Evolutionary conservation across 805 yeast genomes (phyloP).

Genomic region (Yarrowia sp.): DNA sequence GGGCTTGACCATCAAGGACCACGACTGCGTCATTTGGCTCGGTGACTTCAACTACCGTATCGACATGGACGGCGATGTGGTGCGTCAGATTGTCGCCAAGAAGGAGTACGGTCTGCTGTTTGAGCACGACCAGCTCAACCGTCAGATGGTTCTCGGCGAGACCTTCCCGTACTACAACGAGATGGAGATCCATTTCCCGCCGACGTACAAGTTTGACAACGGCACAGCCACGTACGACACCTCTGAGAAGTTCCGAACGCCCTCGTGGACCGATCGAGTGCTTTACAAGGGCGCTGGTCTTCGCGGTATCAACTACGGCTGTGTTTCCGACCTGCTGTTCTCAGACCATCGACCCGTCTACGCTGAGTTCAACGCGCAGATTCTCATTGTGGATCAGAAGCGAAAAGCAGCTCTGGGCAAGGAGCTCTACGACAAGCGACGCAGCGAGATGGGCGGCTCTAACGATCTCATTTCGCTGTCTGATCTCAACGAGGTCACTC

Average conservation of each 20-base stretch:
- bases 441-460: constrained; percentile 42
- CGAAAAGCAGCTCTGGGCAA: constrained; percentile 54
- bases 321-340: constrained; percentile 53
- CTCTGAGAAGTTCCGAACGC: constrained; percentile 87
- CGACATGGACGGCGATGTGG: constrained; percentile 66
- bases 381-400: constrained; percentile 65
- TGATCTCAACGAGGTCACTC: constrained; percentile 34
- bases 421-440: constrained; percentile 59
- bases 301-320: constrained; percentile 64
- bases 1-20: constrained; percentile 72
- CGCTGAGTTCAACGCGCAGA: constrained; percentile 67
- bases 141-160: constrained; percentile 67
- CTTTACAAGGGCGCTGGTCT: constrained; percentile 59
- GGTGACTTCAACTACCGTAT: constrained; percentile 94
- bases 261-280: constrained; percentile 97
- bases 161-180: constrained; percentile 78
- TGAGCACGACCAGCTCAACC: constrained; percentile 72
- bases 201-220: constrained; percentile 92
- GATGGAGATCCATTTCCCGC: constrained; percentile 71
- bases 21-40: constrained; percentile 86
- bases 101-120: constrained; percentile 53
- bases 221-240: constrained; percentile 82
- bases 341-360: constrained; percentile 95
- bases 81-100: constrained; percentile 52
- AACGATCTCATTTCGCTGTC: constrained; percentile 35